Base-by-base conservation (phyloP, 2,329 filamentous ascomycete species). In the Colletotrichum cereale region DNA sequence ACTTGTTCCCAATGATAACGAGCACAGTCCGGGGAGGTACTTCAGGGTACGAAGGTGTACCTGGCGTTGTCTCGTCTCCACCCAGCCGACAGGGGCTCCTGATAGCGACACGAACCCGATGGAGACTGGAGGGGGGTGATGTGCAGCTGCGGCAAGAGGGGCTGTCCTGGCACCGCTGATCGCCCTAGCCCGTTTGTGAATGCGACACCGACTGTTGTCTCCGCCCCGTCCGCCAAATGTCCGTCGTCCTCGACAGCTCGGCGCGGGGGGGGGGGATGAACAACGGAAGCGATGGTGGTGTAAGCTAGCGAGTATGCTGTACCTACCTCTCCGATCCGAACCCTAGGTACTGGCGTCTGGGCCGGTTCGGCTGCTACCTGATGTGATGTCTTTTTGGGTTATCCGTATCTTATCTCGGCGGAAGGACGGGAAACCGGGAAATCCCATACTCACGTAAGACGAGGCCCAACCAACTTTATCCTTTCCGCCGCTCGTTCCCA, bases 91-190 rank as follows among this genome's bases (percentile, higher is more conserved):
- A 71, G 48, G 66, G 66, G 66, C 42, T 66, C 42, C 38, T 66
- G 66, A 72, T 72, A 72, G 47, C 58, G 53, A 72, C 69, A 71
- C 60, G 66, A 58, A 72, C 40, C 38, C 38, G n/a, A 58, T 62
- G 58, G 69, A 60, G 60, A 68, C 69, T 48, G 44, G 53, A 66
- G 62, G 66, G 67, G 42, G 67, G 70, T 72, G 70, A 72, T 72
- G 70, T 72, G 66, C 70, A 71, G 66, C 61, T 56, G 67, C 66
- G 56, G 55, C 62, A 50, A 65, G 61, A 71, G 70, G 66, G 66
- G 48, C 67, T 72, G 47, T 42, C 62, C 56, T 62, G 67, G 62
- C 55, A 48, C 58, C 53, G 66, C 42, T 71, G 66, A 72, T 72
- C 66, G 36, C 12, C 67, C 65, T 64, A 61, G 44, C 29, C 61